A percentile compares a stretch with the other conserved stretches of the same genome.
These are phyloP conservation scores for Alternaria sp. DNA, from an alignment of 2,329 filamentous ascomycete genomes.

Conservation along the genomic window DNA sequence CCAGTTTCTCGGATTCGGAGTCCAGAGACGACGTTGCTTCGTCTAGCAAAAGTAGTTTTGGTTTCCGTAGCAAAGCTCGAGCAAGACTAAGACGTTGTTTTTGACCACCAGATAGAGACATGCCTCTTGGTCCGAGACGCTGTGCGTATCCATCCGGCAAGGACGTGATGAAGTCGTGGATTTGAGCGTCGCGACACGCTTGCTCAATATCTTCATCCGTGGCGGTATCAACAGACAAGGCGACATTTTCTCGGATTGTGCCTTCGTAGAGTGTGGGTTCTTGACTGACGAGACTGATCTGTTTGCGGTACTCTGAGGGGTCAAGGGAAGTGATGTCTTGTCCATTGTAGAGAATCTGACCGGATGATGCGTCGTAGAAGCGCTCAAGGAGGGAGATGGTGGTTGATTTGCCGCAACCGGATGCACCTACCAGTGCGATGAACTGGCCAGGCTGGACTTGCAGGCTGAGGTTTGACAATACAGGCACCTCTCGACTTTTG, in stretches of 20 bases:
- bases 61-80: slow-evolving; percentile 44
- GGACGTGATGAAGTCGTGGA: slow-evolving; percentile 51
- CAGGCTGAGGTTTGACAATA: slow-evolving; percentile 58
- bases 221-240: slow-evolving; percentile 43
- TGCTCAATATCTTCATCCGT: slow-evolving; percentile 41
- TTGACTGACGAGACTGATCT: slow-evolving; percentile 57
- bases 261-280: slow-evolving; percentile 59
- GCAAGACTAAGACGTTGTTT: slow-evolving; percentile 49
- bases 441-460: slow-evolving; percentile 68
- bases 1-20: slow-evolving; percentile 45
- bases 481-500: slow-evolving; percentile 83
- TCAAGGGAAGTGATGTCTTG: slow-evolving; percentile 50
- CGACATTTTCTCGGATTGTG: slow-evolving; percentile 53
- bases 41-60: slow-evolving; percentile 46
- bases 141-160: slow-evolving; percentile 49
- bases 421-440: slow-evolving; percentile 74
- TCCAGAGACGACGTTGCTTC: slow-evolving; percentile 49
- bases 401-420: slow-evolving; percentile 75
- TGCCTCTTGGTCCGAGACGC: slow-evolving; percentile 47
- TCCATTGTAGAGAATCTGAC: slow-evolving; percentile 66
- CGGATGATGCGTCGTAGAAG: slow-evolving; percentile 74
- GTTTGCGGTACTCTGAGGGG: slow-evolving; percentile 51
- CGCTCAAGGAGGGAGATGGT: slow-evolving; percentile 69
- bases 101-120: slow-evolving; percentile 47
- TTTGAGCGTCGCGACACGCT: slow-evolving; percentile 49